Evolutionary conservation across 2,329 filamentous ascomycete species (phyloP), one percentile per base, ranked within the genome.

Genomic region (Akanthomyces uredinophilus): DNA sequence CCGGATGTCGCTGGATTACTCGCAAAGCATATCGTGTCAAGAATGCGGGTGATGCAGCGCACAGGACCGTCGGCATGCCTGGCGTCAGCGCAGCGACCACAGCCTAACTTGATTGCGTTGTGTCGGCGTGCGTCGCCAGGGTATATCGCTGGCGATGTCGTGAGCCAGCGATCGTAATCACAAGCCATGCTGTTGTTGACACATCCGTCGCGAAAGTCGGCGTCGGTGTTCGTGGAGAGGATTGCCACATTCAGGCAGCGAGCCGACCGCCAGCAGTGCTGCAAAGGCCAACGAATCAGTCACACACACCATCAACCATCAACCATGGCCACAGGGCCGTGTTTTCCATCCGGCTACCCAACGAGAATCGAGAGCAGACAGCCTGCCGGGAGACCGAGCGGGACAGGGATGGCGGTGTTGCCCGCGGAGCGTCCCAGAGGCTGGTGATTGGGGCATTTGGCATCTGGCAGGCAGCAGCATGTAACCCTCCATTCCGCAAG

Each of bases 1-100:
- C 27, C 57, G 57, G 57, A 39, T 60, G 22, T 60, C 57, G 57
- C 47, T 60, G 22, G 3, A 47, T 50, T 37, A 58, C 44, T 35
- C 14, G 57, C 24, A 51, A 60, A 52, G 47, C 47, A 52, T 22
- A 44, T 60, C 37, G 57, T 29, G 41, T 14, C 29, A 16, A 54
- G 58, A 53, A 60, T 53, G 58, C 50, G 58, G 58, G 41, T 29
- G 41, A 53, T 47, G 58, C 58, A 60, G 50, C 49, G 58, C 49
- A 53, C 58, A 60, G 58, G 50, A n/a, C 47, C 35, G 4, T 39
- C 5, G 24, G 29, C 39, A 46, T 47, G n/a, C 47, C 57, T 46
- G 58, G 49, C 58, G 58, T 53, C 37, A 53, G 49, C 39, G 58
- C 49, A 60, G 13, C 32, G 57, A n/a, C 57, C 57, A 52, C 57